phyloP scores from a whole-genome alignment of 179 eudicot species.

The Vitellaria paradoxa region DNA sequence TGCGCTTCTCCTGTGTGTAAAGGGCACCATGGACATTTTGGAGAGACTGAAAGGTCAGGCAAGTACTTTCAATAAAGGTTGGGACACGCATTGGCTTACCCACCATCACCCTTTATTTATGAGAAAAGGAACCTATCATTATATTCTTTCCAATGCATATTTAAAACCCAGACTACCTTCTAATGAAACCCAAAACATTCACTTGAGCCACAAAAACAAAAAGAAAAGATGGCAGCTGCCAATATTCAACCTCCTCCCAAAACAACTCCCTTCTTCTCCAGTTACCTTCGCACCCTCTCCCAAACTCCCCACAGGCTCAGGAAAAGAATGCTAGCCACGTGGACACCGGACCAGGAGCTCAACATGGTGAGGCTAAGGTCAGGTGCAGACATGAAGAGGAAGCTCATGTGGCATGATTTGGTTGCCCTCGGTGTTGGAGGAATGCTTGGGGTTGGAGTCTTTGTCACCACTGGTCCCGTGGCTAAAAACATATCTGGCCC shows the following conservation, averaged over 20 bases:
- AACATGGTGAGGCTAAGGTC: slow-evolving; percentile 78
- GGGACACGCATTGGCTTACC: not conserved
- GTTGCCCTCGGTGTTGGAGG: slow-evolving; percentile 77
- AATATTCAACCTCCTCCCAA: not conserved
- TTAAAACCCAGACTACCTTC: slow-evolving; percentile 9
- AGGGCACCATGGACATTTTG: slow-evolving; percentile 19
- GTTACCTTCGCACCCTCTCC: slow-evolving; percentile 46
- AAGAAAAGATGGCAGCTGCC: slow-evolving; percentile 12
- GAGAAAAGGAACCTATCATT: not conserved
- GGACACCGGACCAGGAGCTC: slow-evolving; percentile 77
- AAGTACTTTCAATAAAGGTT: slow-evolving; percentile 1
- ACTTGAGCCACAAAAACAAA: not conserved
- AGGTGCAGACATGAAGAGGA: slow-evolving; percentile 85
- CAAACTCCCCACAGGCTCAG: slow-evolving; percentile 64
- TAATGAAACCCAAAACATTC: slow-evolving; percentile 14
- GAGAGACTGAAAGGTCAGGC: slow-evolving; percentile 8
- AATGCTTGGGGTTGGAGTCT: slow-evolving; percentile 87
- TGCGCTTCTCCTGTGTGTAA: not conserved
- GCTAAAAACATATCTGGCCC: slow-evolving; percentile 58
- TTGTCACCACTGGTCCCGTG: slow-evolving; percentile 73
- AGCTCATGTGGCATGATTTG: slow-evolving; percentile 62
- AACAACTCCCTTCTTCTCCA: slow-evolving; percentile 7
- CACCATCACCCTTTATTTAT: slow-evolving; percentile 6
- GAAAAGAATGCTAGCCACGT: slow-evolving; percentile 63
- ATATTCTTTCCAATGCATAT: slow-evolving; percentile 19